Conservation (phyloP, 2,329 filamentous ascomycete species). For the Botrytis pseudocinerea region DNA sequence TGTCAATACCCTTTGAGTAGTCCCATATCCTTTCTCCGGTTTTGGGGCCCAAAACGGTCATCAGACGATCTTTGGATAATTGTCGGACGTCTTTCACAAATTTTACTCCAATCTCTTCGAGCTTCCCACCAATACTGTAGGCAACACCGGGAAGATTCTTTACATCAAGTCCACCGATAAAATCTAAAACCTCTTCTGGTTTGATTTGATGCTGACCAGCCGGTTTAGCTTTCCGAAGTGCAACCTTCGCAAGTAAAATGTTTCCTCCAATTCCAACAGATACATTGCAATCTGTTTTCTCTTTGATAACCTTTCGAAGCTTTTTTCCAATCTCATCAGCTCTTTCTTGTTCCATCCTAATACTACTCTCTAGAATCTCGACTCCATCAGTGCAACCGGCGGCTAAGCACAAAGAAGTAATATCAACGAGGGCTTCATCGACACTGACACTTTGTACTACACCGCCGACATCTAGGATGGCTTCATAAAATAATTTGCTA, state of each 20-base stretch:
- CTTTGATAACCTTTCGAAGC: slow-evolving; percentile 70
- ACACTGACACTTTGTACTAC: slow-evolving; percentile 95
- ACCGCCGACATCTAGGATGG: slow-evolving; percentile 76
- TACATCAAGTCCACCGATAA: slow-evolving; percentile 76
- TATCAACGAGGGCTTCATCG: slow-evolving; percentile 89
- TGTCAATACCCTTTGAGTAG: slow-evolving; percentile 86
- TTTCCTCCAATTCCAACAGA: slow-evolving; percentile 92
- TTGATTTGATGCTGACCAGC: slow-evolving; percentile 89
- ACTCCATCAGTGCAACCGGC: slow-evolving; percentile 66
- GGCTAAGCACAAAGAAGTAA: slow-evolving; percentile 68
- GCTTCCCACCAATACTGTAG: slow-evolving; percentile 79
- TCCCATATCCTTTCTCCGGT: slow-evolving; percentile 90
- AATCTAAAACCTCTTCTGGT: slow-evolving; percentile 73
- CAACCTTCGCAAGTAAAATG: slow-evolving; percentile 87
- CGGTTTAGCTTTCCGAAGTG: slow-evolving; percentile 87
- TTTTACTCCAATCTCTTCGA: slow-evolving; percentile 83
- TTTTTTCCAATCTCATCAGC: slow-evolving; percentile 69
- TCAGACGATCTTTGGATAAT: slow-evolving; percentile 72
- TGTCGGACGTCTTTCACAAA: slow-evolving; percentile 81
- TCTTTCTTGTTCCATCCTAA: slow-evolving; percentile 76
- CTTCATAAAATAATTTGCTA: slow-evolving; percentile 83
- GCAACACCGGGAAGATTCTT: slow-evolving; percentile 90
- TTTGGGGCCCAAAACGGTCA: slow-evolving; percentile 78
- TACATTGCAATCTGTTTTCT: slow-evolving; percentile 78
- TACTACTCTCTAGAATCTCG: slow-evolving; percentile 64